These are phyloP conservation scores for Ceratocystis destructans DNA, from an alignment of 2,329 filamentous ascomycete genomes.

Conservation along the genomic window DNA sequence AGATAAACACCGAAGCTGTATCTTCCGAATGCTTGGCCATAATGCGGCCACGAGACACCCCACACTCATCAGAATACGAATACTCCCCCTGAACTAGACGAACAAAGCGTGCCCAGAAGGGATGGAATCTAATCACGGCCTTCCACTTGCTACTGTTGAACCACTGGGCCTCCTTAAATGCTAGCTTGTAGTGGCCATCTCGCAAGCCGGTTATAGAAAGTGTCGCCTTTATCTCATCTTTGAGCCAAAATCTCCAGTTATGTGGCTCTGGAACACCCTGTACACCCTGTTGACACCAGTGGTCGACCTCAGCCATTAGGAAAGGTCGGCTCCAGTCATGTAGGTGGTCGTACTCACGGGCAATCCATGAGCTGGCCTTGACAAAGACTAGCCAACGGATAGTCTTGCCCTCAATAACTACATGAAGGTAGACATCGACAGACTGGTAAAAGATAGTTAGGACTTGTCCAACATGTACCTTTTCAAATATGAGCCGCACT, in stretches of 20 bases:
- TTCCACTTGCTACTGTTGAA: constrained; percentile 11
- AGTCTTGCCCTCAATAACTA: constrained; percentile 10
- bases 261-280: background rate
- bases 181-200: constrained; percentile 6
- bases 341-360: background rate
- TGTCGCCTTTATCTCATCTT: constrained; percentile 3
- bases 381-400: constrained; percentile 20
- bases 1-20: constrained; percentile 10
- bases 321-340: constrained; percentile 9
- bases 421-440: constrained; percentile 9
- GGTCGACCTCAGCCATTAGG: constrained; percentile 6
- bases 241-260: constrained; percentile 14
- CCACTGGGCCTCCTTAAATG: background rate
- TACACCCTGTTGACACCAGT: background rate
- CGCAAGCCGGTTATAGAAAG: constrained; percentile 6
- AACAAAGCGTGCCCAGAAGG: constrained; percentile 4
- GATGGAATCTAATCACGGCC: constrained; percentile 10
- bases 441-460: constrained; percentile 12
- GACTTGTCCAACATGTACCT: constrained; percentile 6
- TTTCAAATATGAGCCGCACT: background rate
- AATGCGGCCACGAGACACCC: constrained; percentile 13
- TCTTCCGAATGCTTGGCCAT: constrained; percentile 1
- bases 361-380: background rate
- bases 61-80: constrained; percentile 15
- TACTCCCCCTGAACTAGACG: constrained; percentile 8